phyloP scores from a whole-genome alignment of 2,329 filamentous ascomycete genomes.

The Ophiostoma pallidulum region DNA sequence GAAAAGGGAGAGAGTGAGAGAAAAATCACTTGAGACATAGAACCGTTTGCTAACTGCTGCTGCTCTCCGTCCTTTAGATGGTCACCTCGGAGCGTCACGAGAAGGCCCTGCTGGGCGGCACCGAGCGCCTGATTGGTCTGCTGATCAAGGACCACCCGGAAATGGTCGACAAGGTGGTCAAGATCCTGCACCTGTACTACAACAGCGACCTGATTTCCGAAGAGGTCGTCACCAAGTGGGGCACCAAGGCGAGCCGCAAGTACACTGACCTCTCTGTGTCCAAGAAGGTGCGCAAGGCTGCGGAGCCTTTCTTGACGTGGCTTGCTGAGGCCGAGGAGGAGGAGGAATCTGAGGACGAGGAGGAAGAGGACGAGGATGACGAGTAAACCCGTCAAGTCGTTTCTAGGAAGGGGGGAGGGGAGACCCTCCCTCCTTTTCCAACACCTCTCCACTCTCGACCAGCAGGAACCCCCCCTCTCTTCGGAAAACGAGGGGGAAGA shows the following conservation, averaged over 20 bases:
- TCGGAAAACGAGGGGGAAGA: too few relatives aligned
- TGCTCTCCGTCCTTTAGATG: constrained; percentile 38
- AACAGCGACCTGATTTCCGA: constrained; percentile 82
- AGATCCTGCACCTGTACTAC: constrained; percentile 84
- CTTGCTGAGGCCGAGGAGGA: constrained; percentile 75
- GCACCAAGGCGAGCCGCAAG: constrained; percentile 93
- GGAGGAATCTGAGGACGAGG: constrained; percentile 37
- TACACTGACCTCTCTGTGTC: constrained; percentile 83
- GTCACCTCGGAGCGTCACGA: constrained; percentile 87
- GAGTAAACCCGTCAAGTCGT: constrained; percentile 22
- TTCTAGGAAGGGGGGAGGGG: too few relatives aligned
- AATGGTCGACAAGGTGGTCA: constrained; percentile 65
- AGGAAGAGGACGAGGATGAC: constrained; percentile 31
- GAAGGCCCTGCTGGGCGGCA: constrained; percentile 89
- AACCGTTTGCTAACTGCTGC: not conserved
- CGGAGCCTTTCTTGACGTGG: constrained; percentile 90
- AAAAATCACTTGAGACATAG: too few relatives aligned
- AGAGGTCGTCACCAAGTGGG: constrained; percentile 85
- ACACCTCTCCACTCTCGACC: too few relatives aligned
- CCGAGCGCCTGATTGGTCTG: constrained; percentile 75
- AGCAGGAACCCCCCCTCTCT: too few relatives aligned
- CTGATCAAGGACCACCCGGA: constrained; percentile 69
- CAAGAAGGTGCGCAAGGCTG: constrained; percentile 92
- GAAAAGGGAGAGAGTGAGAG: too few relatives aligned
- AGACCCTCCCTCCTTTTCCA: not conserved